A percentile compares a stretch with the other conserved stretches of the same genome.
Conservation (phyloP, 169 alveolate species). For the Plasmodium sp. region DNA sequence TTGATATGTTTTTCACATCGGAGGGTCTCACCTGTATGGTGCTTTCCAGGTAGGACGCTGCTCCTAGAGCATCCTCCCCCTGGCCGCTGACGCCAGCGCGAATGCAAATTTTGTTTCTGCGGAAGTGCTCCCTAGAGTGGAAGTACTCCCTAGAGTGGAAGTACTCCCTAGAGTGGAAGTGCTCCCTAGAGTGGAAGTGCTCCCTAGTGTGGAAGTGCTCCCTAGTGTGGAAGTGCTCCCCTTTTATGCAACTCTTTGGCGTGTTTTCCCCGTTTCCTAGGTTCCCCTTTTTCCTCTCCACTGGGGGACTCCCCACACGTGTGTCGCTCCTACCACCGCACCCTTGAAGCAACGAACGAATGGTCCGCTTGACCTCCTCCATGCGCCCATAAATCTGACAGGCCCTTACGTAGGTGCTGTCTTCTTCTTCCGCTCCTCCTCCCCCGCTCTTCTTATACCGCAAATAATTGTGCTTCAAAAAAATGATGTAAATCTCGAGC, state of each 20-base stretch:
- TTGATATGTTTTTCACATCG: not conserved
- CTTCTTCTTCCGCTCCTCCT: too few relatives aligned
- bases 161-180: not conserved
- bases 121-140: not conserved
- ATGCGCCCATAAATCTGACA: not conserved
- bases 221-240: too few relatives aligned
- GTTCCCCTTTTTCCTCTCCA: not conserved
- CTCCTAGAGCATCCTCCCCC: not conserved
- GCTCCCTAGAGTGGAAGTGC: not conserved
- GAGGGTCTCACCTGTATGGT: not conserved
- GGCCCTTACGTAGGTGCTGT: not conserved
- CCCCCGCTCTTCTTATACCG: constrained; percentile 12
- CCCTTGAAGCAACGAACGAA: not conserved
- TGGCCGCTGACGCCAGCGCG: not conserved
- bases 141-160: not conserved
- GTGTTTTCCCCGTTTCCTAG: not conserved
- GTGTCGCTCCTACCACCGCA: not conserved
- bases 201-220: not conserved
- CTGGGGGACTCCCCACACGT: not conserved
- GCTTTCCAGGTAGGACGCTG: not conserved
- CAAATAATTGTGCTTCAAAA: constrained; percentile 64
- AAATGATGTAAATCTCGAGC: constrained; percentile 53
- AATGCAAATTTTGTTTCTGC: constrained; percentile 17
- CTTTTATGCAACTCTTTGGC: not conserved
- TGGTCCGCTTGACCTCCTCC: not conserved